Base-by-base conservation (phyloP, 2,329 filamentous ascomycete species). In the Ophiocordyceps sinensis region DNA sequence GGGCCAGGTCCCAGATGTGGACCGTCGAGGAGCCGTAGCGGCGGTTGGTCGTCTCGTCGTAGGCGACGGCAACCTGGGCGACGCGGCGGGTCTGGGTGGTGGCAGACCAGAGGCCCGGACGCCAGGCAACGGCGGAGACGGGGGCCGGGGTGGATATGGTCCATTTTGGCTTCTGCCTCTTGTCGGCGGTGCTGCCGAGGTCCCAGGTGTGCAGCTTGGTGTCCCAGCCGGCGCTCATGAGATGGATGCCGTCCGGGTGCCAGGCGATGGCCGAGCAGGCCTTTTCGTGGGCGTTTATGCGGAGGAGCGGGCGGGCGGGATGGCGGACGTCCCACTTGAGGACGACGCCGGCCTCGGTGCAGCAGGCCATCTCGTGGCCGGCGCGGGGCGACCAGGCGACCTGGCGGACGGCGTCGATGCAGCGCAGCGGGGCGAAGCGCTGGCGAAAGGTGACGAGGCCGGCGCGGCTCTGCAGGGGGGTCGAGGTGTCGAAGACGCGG, bases 1-100 rank as follows among this genome's bases (percentile, higher is more conserved):
- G 66, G 7, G 75, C 77, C n/a, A 83, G 59, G 52, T 83, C 79
- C 77, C 77, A 83, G 17, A 82, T 65, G 43, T 82, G 77, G 13
- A 81, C 74, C 0, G 68, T 64, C 26, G 67, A 72, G 36, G 73
- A 71, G 35, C 75, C 75, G 41, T 70, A 70, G 9, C 68, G 65
- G 43, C 68, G 70, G 36, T 66, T 57, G 48, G 68, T 68, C 35
- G 63, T 64, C 48, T 76, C 75, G 44, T 79, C 71, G 51, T 82
- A 79, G 1, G 73, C 66, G 2, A 80, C 70, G 3, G 75, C 74
- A 11, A 81, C 63, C 51, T 81, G 75, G 1, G 77, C 76, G 2
- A 73, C 71, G 36, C 77, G 66, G 37, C 70, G 67, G 4, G 70
- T 74, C 46, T 75, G 72, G 0, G 73, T 70, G 4, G 75, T 75